Percentiles rank a stretch among this genome's conserved stretches.
Evolutionary conservation across 352 stramenopile species (phyloP).

Genomic region (Pythium vanterpoolii): DNA sequence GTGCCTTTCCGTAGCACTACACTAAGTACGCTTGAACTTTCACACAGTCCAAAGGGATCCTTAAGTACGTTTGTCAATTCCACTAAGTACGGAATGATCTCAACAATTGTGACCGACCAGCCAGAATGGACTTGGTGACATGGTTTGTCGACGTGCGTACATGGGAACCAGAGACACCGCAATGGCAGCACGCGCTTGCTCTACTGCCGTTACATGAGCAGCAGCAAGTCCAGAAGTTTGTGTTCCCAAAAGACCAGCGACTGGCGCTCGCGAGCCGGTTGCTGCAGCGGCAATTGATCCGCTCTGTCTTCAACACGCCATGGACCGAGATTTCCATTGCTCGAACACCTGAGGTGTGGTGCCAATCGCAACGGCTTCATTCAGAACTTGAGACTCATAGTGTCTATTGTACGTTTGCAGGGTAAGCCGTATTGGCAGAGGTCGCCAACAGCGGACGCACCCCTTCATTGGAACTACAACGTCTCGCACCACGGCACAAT

Average conservation of each 20-base stretch:
- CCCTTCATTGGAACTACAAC: slow-evolving; percentile 67
- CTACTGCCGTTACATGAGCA: slow-evolving; percentile 39
- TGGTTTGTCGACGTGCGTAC: slow-evolving; percentile 42
- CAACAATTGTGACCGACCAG: background rate
- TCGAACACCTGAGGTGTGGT: slow-evolving; percentile 49
- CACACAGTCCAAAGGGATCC: no score
- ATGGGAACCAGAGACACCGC: slow-evolving; percentile 33
- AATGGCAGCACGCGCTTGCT: slow-evolving; percentile 35
- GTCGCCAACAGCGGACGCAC: background rate
- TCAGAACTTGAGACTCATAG: background rate
- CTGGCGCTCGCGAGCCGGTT: slow-evolving; percentile 65
- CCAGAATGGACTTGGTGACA: background rate
- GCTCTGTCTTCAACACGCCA: slow-evolving; percentile 30
- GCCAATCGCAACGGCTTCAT: background rate
- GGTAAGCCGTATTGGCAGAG: slow-evolving; percentile 64
- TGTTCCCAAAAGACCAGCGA: slow-evolving; percentile 66
- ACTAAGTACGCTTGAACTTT: background rate
- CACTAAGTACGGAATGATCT: background rate
- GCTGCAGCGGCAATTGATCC: slow-evolving; percentile 51
- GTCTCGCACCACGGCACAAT: slow-evolving; percentile 72
- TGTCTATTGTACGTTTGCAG: slow-evolving; percentile 19
- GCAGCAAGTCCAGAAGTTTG: slow-evolving; percentile 47
- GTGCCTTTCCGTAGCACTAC: background rate
- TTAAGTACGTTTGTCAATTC: background rate
- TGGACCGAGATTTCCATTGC: slow-evolving; percentile 41